Evolutionary conservation across 2,329 filamentous ascomycete species (phyloP).

Genomic region (Aspergillus calidoustus): DNA sequence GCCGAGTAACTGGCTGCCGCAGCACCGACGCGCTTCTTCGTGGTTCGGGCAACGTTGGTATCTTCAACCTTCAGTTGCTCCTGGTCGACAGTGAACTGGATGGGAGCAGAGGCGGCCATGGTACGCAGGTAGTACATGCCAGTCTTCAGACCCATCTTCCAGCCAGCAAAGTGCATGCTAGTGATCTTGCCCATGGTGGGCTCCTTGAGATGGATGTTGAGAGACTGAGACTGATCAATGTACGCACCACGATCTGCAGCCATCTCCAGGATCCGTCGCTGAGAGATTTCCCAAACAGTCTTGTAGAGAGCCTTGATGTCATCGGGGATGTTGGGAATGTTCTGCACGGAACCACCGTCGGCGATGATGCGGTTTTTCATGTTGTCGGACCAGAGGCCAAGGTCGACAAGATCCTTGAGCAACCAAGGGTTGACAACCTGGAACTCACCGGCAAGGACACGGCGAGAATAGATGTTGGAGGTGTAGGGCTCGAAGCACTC

Average conservation of each 20-base stretch:
- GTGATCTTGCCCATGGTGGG: slow-evolving; percentile 99
- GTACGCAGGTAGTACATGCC: slow-evolving; percentile 99
- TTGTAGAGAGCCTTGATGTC: slow-evolving; percentile 98
- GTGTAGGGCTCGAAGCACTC: slow-evolving; percentile 99
- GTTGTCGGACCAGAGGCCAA: slow-evolving; percentile 97
- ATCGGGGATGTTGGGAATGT: slow-evolving; percentile 92
- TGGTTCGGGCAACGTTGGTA: slow-evolving; percentile 71
- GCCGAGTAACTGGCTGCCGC: slow-evolving; percentile 63
- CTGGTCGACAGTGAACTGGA: slow-evolving; percentile 99
- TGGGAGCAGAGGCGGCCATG: slow-evolving; percentile 93
- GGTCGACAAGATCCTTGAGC: slow-evolving; percentile 95
- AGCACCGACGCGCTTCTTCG: slow-evolving; percentile 72
- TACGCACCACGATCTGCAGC: slow-evolving; percentile 97
- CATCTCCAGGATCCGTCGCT: slow-evolving; percentile 96
- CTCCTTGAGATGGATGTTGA: slow-evolving; percentile 99
- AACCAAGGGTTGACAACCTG: slow-evolving; percentile 99
- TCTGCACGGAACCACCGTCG: slow-evolving; percentile 92
- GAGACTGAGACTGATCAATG: slow-evolving; percentile 97
- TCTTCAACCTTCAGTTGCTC: slow-evolving; percentile 89
- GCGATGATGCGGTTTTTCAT: slow-evolving; percentile 99
- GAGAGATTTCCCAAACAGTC: slow-evolving; percentile 99
- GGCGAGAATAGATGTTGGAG: slow-evolving; percentile 98
- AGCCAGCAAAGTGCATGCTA: slow-evolving; percentile 98
- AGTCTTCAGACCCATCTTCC: slow-evolving; percentile 99
- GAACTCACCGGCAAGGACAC: slow-evolving; percentile 97